Percentiles rank a stretch among this genome's conserved stretches.
These are phyloP conservation scores for Penicillium sp. DNA, from an alignment of 2,329 filamentous ascomycete genomes.

Conservation along the genomic window DNA sequence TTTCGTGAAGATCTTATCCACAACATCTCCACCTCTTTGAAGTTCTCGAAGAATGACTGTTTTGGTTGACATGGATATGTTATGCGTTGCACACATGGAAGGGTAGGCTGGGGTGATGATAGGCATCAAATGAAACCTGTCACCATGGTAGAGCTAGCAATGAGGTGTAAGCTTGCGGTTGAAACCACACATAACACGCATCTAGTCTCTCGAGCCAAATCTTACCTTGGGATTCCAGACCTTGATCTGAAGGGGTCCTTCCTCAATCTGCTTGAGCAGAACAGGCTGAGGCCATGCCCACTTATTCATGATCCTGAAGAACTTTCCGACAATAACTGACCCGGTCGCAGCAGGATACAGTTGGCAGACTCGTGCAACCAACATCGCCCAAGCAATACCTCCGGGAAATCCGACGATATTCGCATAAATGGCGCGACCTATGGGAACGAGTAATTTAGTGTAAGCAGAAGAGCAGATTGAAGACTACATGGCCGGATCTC, in stretches of 20 bases:
- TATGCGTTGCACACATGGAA: constrained; percentile 96
- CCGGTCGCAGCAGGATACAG: constrained; percentile 89
- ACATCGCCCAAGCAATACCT: constrained; percentile 96
- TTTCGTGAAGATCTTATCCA: constrained; percentile 71
- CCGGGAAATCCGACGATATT: constrained; percentile 96
- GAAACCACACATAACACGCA: not conserved
- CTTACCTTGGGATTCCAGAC: constrained; percentile 89
- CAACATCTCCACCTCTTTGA: constrained; percentile 67
- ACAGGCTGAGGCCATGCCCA: constrained; percentile 97
- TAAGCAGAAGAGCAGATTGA: not conserved
- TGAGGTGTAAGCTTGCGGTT: not conserved
- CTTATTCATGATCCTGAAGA: constrained; percentile 83
- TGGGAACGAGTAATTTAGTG: not conserved
- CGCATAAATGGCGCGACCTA: constrained; percentile 78
- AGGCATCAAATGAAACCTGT: constrained; percentile 88
- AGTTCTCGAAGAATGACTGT: constrained; percentile 78
- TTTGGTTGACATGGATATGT: constrained; percentile 81
- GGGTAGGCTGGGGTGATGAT: constrained; percentile 97
- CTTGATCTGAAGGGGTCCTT: constrained; percentile 70
- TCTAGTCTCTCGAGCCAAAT: not conserved
- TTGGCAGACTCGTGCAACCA: constrained; percentile 92
- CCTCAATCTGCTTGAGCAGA: constrained; percentile 79
- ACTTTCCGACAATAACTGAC: constrained; percentile 83
- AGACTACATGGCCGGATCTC: not conserved
- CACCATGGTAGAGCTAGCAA: constrained; percentile 65